Conservation (phyloP, 306 rosid genomes). For the Medicago ruthenica region DNA sequence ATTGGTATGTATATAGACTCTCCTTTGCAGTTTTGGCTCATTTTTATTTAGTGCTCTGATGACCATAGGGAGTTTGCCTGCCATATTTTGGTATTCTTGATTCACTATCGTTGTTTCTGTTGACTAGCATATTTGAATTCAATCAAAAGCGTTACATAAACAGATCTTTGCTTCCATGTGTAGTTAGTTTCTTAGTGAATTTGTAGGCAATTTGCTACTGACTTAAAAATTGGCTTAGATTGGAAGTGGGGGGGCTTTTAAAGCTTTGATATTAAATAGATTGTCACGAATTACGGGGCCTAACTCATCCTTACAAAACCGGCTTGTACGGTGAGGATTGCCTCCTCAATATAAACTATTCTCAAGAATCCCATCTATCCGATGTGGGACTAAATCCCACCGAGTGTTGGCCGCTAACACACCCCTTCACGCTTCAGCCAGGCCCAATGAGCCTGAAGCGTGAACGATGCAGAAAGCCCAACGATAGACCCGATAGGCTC, state of each 20-base stretch:
- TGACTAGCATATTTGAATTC: conserved; percentile 6
- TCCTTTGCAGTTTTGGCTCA: conserved; percentile 30
- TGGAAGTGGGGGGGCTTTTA: conserved; percentile 4
- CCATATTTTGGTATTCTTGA: conserved; percentile 26
- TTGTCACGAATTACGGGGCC: too few relatives aligned
- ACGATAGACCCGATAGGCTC: too few relatives aligned
- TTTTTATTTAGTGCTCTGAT: conserved; percentile 30
- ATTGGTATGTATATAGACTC: conserved; percentile 60
- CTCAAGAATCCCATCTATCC: too few relatives aligned
- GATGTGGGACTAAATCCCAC: too few relatives aligned
- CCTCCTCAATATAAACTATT: too few relatives aligned
- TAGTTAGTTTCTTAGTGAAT: conserved; percentile 24
- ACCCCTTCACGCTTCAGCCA: too few relatives aligned
- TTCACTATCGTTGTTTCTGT: conserved; percentile 16
- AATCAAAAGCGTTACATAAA: conserved; percentile 28
- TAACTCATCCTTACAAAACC: too few relatives aligned
- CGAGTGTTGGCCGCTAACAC: too few relatives aligned
- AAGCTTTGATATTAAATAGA: conserved; percentile 1
- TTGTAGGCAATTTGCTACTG: conserved; percentile 21
- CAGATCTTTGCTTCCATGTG: neutral
- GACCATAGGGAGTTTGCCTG: neutral
- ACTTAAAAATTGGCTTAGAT: conserved; percentile 4
- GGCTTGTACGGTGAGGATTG: too few relatives aligned
- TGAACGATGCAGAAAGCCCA: too few relatives aligned
- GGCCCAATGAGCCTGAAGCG: too few relatives aligned